These are phyloP conservation scores for Rutstroemia sp. DNA, from an alignment of 2,329 filamentous ascomycete genomes.

Conservation along the genomic window DNA sequence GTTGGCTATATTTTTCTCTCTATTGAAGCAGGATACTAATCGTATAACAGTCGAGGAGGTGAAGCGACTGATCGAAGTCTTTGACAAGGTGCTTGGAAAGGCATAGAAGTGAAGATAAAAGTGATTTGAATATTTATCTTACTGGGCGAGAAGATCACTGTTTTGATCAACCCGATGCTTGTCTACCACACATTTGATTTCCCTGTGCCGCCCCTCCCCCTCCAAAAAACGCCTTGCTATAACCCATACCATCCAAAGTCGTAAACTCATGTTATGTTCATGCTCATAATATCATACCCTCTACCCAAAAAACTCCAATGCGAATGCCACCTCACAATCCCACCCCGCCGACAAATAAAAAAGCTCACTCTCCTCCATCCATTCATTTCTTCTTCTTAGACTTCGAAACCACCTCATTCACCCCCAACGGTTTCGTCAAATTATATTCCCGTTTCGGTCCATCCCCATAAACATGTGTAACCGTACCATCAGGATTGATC, in stretches of 20 bases:
- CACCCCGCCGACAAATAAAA: neutral
- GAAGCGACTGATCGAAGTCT: slow-evolving; percentile 40
- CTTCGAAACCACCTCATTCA: neutral
- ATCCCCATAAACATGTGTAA: slow-evolving; percentile 34
- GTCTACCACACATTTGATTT: neutral
- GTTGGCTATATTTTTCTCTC: slow-evolving; percentile 24
- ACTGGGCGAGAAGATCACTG: neutral
- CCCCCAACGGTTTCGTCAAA: neutral
- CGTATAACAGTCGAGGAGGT: slow-evolving; percentile 45
- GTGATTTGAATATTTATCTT: neutral
- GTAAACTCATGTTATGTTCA: neutral
- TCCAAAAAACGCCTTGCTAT: slow-evolving; percentile 6
- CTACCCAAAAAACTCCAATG: neutral
- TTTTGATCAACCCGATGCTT: neutral
- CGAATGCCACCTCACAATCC: neutral
- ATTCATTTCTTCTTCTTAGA: slow-evolving; percentile 35
- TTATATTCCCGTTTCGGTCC: slow-evolving; percentile 21
- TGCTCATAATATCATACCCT: neutral
- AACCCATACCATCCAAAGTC: neutral
- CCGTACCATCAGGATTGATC: slow-evolving; percentile 37
- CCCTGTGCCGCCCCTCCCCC: neutral
- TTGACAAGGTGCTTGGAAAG: slow-evolving; percentile 34
- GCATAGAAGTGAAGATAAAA: neutral
- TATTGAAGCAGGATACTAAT: slow-evolving; percentile 9
- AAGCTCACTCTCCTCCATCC: neutral